These are phyloP conservation scores for Actinomortierella wolfii DNA, from an alignment of 371 early-diverging fungal genomes.

Conservation along the genomic window DNA sequence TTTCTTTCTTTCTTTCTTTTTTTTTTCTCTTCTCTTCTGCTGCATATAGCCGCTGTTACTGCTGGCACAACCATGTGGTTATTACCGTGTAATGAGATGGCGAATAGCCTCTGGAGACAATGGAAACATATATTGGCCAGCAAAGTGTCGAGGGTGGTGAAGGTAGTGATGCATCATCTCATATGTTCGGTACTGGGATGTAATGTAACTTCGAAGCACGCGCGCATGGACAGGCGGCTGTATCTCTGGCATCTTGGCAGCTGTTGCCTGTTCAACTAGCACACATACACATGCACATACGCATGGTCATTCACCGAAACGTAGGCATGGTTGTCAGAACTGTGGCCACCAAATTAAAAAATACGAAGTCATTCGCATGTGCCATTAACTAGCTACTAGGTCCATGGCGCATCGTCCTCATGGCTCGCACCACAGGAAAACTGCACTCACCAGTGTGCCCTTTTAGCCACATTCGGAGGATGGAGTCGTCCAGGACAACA, in stretches of 20 bases:
- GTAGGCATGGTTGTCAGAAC: no score
- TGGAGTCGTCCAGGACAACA: constrained; percentile 46
- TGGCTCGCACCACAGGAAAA: no score
- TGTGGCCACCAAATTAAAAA: no score
- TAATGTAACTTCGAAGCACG: constrained; percentile 45
- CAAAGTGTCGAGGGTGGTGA: constrained; percentile 49
- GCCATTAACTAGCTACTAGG: no score
- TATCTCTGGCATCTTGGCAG: constrained; percentile 24
- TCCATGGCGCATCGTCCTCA: no score
- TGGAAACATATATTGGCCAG: constrained; percentile 47
- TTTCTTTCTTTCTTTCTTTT: background rate
- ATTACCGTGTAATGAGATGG: constrained; percentile 47
- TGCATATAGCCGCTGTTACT: no score
- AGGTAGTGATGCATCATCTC: constrained; percentile 49
- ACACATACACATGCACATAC: no score
- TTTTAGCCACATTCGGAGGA: constrained; percentile 39
- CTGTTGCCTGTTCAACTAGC: constrained; percentile 44
- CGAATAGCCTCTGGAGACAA: constrained; percentile 43
- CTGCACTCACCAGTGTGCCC: constrained; percentile 44
- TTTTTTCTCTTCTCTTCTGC: no score
- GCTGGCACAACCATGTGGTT: background rate
- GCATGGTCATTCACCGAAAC: no score
- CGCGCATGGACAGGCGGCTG: constrained; percentile 32
- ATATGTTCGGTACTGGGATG: constrained; percentile 46
- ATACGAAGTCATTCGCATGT: background rate